These are phyloP conservation scores for Pestalotiopsis sp. DNA, from an alignment of 2,329 filamentous ascomycete genomes.

Conservation along the genomic window DNA sequence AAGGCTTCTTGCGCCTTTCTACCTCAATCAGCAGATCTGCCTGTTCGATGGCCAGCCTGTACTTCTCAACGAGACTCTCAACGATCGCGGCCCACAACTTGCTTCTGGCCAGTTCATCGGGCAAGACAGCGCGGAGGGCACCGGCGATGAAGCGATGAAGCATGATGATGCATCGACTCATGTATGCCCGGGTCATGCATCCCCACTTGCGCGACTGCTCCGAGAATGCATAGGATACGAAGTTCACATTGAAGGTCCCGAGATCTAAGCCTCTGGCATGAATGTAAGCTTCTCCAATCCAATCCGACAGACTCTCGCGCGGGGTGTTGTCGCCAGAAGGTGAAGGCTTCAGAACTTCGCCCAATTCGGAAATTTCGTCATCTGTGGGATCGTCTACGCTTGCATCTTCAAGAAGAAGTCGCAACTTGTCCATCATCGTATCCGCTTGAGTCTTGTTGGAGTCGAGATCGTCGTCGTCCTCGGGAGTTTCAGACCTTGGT, in stretches of 20 bases:
- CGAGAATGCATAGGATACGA: conserved; percentile 25
- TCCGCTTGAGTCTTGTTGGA: background rate
- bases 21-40: conserved; percentile 27
- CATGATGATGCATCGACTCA: conserved; percentile 29
- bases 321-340: background rate
- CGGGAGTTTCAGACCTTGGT: too few relatives aligned
- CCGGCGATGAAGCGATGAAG: conserved; percentile 32
- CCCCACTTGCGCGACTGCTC: conserved; percentile 36
- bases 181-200: conserved; percentile 25
- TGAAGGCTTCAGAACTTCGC: conserved; percentile 3
- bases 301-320: conserved; percentile 21
- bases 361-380: conserved; percentile 13
- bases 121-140: conserved; percentile 23
- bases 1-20: conserved; percentile 31
- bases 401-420: background rate
- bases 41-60: conserved; percentile 26
- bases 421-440: background rate
- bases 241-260: conserved; percentile 19
- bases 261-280: conserved; percentile 29
- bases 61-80: conserved; percentile 24
- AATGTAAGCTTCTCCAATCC: conserved; percentile 26
- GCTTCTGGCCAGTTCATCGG: conserved; percentile 17
- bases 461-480: background rate
- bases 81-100: conserved; percentile 26
- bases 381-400: background rate